Evolutionary conservation across 139 green algal species (phyloP).

Genomic region (Nannochloris sp.): DNA sequence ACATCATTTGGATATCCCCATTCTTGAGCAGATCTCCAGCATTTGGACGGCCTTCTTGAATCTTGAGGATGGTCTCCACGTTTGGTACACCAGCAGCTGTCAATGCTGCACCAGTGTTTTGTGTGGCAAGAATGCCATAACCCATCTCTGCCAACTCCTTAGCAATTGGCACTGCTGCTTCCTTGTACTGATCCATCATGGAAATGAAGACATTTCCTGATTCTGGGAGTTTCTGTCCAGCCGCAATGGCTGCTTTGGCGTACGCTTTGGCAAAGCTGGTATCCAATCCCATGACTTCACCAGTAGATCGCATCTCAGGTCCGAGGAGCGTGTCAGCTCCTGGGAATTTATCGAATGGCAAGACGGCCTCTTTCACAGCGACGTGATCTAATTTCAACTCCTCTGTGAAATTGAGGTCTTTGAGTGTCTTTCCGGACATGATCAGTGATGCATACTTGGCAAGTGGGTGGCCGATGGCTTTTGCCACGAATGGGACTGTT

Average conservation of each 20-base stretch:
- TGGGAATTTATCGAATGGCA: slow-evolving; percentile 98
- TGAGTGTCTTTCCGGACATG: slow-evolving; percentile 83
- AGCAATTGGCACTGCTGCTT: slow-evolving; percentile 64
- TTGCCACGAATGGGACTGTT: slow-evolving; percentile 98
- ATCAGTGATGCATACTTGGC: slow-evolving; percentile 92
- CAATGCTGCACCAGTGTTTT: slow-evolving; percentile 66
- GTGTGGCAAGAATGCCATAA: slow-evolving; percentile 80
- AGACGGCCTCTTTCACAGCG: slow-evolving; percentile 96
- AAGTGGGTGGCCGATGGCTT: slow-evolving; percentile 94
- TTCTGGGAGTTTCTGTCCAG: slow-evolving; percentile 71
- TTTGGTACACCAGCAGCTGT: slow-evolving; percentile 34
- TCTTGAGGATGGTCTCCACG: slow-evolving; percentile 78
- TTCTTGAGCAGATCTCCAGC: slow-evolving; percentile 71
- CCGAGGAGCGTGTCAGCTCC: slow-evolving; percentile 93
- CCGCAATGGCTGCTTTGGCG: slow-evolving; percentile 93
- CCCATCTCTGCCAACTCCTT: slow-evolving; percentile 74
- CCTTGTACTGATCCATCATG: slow-evolving; percentile 88
- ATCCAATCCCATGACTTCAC: slow-evolving; percentile 95
- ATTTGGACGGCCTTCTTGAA: slow-evolving; percentile 93
- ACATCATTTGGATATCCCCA: slow-evolving; percentile 80
- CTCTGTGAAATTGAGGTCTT: slow-evolving; percentile 77
- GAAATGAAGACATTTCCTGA: slow-evolving; percentile 87
- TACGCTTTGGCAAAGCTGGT: slow-evolving; percentile 82
- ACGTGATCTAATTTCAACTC: slow-evolving; percentile 83
- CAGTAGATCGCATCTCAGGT: slow-evolving; percentile 96